Evolutionary conservation across 371 early-diverging fungal genomes (phyloP).

Genomic region (Entomophthora muscae): DNA sequence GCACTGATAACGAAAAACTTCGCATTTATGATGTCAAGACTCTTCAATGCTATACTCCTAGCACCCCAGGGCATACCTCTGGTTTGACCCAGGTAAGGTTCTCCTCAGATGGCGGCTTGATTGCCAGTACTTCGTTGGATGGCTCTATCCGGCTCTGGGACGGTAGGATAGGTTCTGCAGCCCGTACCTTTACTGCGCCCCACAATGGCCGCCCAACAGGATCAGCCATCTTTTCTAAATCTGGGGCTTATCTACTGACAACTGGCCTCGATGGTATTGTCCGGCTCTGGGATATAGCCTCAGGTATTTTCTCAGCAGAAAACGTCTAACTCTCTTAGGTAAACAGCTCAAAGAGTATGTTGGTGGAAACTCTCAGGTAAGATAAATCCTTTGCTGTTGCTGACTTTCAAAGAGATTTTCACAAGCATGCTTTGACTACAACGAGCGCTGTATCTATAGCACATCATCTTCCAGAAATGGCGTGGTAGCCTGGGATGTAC

Average conservation of each 20-base stretch:
- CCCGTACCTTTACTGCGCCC: constrained; percentile 44
- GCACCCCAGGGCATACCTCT: constrained; percentile 25
- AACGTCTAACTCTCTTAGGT: background rate
- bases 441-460: background rate
- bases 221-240: constrained; percentile 49
- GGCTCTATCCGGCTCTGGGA: constrained; percentile 83
- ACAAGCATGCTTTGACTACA: background rate
- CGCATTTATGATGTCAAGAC: constrained; percentile 74
- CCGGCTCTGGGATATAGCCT: constrained; percentile 56
- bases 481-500: constrained; percentile 47
- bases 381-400: constrained; percentile 5
- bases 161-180: constrained; percentile 48
- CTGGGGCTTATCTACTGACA: constrained; percentile 53
- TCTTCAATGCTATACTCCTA: constrained; percentile 50
- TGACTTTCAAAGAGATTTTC: constrained; percentile 1
- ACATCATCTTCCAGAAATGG: constrained; percentile 21
- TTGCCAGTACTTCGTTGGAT: constrained; percentile 60
- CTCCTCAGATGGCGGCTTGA: constrained; percentile 43
- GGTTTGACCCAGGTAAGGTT: constrained; percentile 36
- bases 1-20: constrained; percentile 54
- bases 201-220: constrained; percentile 63
- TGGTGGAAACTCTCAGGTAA: constrained; percentile 45
- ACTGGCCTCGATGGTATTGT: constrained; percentile 58
- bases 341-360: constrained; percentile 28
- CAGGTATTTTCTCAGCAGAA: background rate